Evolutionary conservation across 2,329 filamentous ascomycete species (phyloP), one percentile per base, ranked within the genome.

Genomic region (Aureobasidium sp.): DNA sequence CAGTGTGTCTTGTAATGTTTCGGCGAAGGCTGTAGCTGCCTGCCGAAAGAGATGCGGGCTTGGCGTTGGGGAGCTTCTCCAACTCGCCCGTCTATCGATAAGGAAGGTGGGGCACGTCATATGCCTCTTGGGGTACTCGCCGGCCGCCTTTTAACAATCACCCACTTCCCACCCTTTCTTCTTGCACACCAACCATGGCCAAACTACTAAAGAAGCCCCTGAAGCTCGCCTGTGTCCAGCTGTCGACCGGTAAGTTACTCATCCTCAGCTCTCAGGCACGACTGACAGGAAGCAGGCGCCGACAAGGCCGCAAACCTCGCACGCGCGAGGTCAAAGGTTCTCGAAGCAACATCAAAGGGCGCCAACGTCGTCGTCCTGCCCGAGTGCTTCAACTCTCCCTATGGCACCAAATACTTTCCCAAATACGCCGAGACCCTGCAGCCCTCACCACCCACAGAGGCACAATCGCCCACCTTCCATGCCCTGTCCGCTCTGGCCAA

Each of bases 341-440:
- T 91, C 65, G 87, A 91, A 74, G 93, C 94, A 5, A 87, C 91
- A 27, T 75, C 79, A 29, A 79, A 79, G 3, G 93, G 93, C 67
- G 91, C 93, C 64, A 86, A 89, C 62, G 86, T 99, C 64, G 87
- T 97, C 67, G 91, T 97, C 37, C 84, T 99, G 20, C 94, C 94
- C 39, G 94, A 99, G 79, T 99, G 94, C 82, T 99, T 99, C 85
- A 99, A 99, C 80, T 95, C 90, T 45, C 94, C 94, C 9, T 99
- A 99, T 76, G 94, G 94, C 67, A 91, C 87, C 67, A 82, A 91
- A 71, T 92, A 87, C 81, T 99, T 99, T 77, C 88, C 92, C 60
- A 84, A 87, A 64, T 97, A 97, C 75, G 92, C 94, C 67, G 94
- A 99, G 77, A 87, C 85, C 1, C 86, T 97, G n/a, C 80, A 84